phyloP scores from a whole-genome alignment of 331 rosid species.

The Quercus tomentella region DNA sequence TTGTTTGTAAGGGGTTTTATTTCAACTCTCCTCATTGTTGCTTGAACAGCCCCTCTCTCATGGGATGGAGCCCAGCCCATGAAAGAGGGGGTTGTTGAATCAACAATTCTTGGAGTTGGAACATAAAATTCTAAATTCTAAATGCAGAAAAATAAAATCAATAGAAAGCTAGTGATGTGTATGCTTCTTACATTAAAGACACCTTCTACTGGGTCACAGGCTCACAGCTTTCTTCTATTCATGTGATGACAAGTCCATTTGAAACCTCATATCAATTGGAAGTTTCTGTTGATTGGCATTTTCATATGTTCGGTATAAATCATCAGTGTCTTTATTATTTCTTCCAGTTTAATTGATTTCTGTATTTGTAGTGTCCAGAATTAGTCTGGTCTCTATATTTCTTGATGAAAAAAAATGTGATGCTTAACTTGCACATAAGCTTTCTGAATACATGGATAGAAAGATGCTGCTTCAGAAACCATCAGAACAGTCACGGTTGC shows the following conservation, averaged over 20 bases:
- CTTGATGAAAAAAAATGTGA: neutral
- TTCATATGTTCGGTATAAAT: neutral
- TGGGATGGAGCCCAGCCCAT: too few species aligned
- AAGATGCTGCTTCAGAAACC: conserved; percentile 41
- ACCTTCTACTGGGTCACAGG: neutral
- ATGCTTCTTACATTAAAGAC: neutral
- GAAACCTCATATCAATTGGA: neutral
- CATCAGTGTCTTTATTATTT: neutral
- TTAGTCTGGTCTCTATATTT: neutral
- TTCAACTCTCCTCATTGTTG: too few species aligned
- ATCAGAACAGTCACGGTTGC: conserved; percentile 41
- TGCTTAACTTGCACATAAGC: conserved; percentile 53
- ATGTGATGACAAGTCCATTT: neutral
- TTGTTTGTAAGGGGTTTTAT: too few species aligned
- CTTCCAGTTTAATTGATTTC: neutral
- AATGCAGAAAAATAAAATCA: neutral
- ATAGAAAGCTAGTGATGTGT: neutral
- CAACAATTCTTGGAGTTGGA: too few species aligned
- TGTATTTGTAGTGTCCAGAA: neutral
- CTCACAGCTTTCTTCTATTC: neutral
- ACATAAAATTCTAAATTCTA: too few species aligned
- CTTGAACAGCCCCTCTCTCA: too few species aligned
- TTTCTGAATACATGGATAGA: conserved; percentile 37
- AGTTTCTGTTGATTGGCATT: neutral
- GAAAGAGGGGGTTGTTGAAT: too few species aligned